A percentile compares a stretch with the other conserved stretches of the same genome.
These are phyloP conservation scores for Boletus reticuloceps DNA, from an alignment of 768 basidiomycete species.

Conservation along the genomic window DNA sequence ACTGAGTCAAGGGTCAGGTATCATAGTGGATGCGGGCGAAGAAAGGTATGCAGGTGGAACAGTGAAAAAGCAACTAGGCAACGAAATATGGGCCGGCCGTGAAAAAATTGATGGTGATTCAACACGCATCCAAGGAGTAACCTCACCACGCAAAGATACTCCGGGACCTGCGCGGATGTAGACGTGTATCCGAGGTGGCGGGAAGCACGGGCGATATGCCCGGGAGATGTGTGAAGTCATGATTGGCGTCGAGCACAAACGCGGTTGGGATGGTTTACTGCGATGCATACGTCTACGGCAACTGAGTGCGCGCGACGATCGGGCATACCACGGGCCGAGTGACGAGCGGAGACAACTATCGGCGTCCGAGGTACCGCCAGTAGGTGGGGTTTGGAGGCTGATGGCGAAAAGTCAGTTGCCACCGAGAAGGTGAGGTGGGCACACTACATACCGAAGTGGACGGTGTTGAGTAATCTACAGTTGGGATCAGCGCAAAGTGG, in stretches of 20 bases:
- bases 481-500: slow-evolving; percentile 3
- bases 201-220: background rate
- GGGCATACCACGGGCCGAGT: slow-evolving; percentile 4
- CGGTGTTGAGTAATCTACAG: slow-evolving; percentile 57
- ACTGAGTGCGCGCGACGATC: background rate
- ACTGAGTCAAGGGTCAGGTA: slow-evolving; percentile 20
- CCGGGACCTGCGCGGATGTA: slow-evolving; percentile 1
- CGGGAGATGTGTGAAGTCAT: slow-evolving; percentile 4
- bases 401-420: slow-evolving; percentile 3
- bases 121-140: slow-evolving; percentile 3
- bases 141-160: slow-evolving; percentile 1
- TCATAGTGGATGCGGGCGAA: slow-evolving; percentile 17
- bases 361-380: slow-evolving; percentile 49
- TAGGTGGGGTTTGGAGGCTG: slow-evolving; percentile 44
- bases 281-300: slow-evolving; percentile 1
- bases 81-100: slow-evolving; percentile 21
- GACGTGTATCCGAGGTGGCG: slow-evolving; percentile 7
- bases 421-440: background rate
- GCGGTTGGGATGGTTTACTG: background rate
- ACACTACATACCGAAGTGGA: slow-evolving; percentile 39
- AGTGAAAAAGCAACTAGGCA: background rate
- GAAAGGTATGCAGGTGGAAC: slow-evolving; percentile 5
- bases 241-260: slow-evolving; percentile 3
- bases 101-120: slow-evolving; percentile 7
- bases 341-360: slow-evolving; percentile 20